phyloP scores from a whole-genome alignment of 2,329 filamentous ascomycete species.

The Emmonsia crescens region DNA sequence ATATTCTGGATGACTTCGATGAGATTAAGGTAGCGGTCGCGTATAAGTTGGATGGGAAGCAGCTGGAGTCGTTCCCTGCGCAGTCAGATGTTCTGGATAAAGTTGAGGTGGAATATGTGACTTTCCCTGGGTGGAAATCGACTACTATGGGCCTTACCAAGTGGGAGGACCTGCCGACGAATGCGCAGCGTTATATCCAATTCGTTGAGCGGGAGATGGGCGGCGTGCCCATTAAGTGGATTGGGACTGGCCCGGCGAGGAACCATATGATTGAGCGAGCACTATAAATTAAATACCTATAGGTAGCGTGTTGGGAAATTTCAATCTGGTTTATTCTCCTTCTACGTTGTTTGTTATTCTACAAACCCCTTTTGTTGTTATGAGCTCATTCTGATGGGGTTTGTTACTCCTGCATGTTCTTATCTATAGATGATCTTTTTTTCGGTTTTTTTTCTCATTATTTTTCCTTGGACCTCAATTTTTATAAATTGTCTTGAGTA shows the following conservation, averaged over 20 bases:
- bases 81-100: conserved; percentile 42
- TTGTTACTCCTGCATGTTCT: neutral
- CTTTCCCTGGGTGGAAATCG: conserved; percentile 51
- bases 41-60: conserved; percentile 43
- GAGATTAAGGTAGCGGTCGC: conserved; percentile 51
- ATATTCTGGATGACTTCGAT: conserved; percentile 53
- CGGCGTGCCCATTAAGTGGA: conserved; percentile 49
- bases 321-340: neutral
- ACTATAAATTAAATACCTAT: neutral
- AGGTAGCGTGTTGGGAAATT: neutral
- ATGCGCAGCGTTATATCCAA: conserved; percentile 50
- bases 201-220: conserved; percentile 48
- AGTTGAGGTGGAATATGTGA: conserved; percentile 48
- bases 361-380: neutral
- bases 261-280: conserved; percentile 50
- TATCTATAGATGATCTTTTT: neutral
- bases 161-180: conserved; percentile 46
- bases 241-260: conserved; percentile 51
- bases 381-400: neutral
- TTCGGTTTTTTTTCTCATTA: neutral
- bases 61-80: conserved; percentile 47
- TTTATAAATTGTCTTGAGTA: neutral
- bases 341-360: neutral
- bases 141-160: conserved; percentile 47
- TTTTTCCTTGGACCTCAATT: neutral